Conservation (phyloP, 306 rosid genomes). For the Quillaja saponaria region DNA sequence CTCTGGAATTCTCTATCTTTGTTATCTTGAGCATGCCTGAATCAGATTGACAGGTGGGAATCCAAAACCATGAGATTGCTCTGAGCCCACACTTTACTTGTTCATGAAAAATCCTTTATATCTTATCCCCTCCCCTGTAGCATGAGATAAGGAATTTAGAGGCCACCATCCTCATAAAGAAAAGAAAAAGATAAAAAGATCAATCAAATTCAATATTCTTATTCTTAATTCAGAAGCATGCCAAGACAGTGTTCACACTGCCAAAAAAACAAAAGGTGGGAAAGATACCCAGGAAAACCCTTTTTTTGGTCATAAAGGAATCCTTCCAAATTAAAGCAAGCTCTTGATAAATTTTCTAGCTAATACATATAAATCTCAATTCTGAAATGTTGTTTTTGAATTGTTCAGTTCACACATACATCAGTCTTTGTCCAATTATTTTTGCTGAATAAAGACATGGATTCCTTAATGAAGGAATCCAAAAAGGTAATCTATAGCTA, state of each 20-base stretch:
- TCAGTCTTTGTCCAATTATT: no score
- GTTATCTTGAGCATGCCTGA: no score
- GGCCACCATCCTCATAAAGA: slow-evolving; percentile 29
- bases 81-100: no score
- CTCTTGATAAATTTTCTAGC: no score
- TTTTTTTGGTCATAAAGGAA: slow-evolving; percentile 29
- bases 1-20: no score
- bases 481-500: no score
- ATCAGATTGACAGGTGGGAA: neutral
- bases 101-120: neutral
- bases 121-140: slow-evolving; percentile 34
- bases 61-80: neutral
- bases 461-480: slow-evolving; percentile 36
- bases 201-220: slow-evolving; percentile 39
- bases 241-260: slow-evolving; percentile 40
- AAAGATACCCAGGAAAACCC: slow-evolving; percentile 27
- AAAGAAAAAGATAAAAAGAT: slow-evolving; percentile 10
- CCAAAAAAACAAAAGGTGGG: slow-evolving; percentile 16
- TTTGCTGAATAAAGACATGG: slow-evolving; percentile 35
- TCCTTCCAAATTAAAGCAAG: slow-evolving; percentile 14
- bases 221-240: slow-evolving; percentile 38
- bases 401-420: no score
- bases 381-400: no score
- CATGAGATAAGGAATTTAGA: slow-evolving; percentile 43
- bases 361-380: no score